A percentile compares a stretch with the other conserved stretches of the same genome.
phyloP scores from a whole-genome alignment of 148 eudicot genomes.

The Rhododendron vialii region DNA sequence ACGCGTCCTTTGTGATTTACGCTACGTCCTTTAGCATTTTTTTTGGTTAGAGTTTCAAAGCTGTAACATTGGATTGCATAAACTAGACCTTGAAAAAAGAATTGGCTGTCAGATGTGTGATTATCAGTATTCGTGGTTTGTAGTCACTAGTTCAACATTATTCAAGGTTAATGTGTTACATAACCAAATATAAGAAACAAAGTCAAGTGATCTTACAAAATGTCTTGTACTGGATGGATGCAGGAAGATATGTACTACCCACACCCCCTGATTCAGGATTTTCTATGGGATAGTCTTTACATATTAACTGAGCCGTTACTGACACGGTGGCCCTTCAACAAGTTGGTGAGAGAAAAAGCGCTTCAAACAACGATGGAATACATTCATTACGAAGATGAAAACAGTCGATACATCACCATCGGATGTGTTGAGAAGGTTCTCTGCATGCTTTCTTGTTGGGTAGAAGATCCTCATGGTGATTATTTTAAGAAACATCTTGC shows the following conservation, averaged over 20 bases:
- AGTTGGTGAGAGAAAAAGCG: constrained; percentile 17
- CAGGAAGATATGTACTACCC: constrained; percentile 16
- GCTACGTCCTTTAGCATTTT: background rate
- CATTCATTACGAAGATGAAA: constrained; percentile 21
- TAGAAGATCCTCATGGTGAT: constrained; percentile 33
- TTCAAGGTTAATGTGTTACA: too few species aligned
- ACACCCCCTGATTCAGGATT: constrained; percentile 11
- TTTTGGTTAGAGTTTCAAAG: background rate
- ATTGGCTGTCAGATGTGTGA: background rate
- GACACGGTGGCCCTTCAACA: constrained; percentile 18
- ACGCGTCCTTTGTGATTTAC: background rate
- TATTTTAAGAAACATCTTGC: constrained; percentile 40
- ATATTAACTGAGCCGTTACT: constrained; percentile 13
- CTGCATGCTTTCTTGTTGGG: constrained; percentile 31
- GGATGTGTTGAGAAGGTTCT: constrained; percentile 19
- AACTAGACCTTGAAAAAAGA: background rate
- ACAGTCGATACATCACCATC: constrained; percentile 20
- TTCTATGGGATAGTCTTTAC: constrained; percentile 19
- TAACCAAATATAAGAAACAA: background rate
- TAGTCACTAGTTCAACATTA: background rate
- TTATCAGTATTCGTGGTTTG: background rate
- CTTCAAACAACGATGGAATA: constrained; percentile 5
- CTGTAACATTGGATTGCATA: background rate
- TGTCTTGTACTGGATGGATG: background rate
- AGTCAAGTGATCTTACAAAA: background rate